These are phyloP conservation scores for Eutrema heterophyllum DNA, from an alignment of 345 rosid species.

Conservation along the genomic window DNA sequence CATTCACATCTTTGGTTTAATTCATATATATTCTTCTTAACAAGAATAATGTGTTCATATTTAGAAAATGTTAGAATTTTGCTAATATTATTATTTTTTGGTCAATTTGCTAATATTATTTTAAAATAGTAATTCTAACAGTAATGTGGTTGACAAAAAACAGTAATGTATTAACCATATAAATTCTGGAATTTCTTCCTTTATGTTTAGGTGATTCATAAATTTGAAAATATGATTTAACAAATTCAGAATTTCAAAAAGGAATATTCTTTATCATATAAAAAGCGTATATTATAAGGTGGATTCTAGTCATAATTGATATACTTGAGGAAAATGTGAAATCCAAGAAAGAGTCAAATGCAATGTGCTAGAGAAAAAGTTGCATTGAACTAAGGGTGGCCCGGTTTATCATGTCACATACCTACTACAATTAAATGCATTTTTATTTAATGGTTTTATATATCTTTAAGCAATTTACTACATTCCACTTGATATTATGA, in stretches of 20 bases:
- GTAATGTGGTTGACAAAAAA: background rate
- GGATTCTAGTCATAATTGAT: constrained; percentile 26
- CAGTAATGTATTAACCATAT: background rate
- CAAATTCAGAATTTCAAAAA: background rate
- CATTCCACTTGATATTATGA: constrained; percentile 23
- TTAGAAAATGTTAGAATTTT: background rate
- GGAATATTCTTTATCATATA: background rate
- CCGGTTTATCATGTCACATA: constrained; percentile 30
- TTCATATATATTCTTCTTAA: background rate
- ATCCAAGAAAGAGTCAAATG: constrained; percentile 37
- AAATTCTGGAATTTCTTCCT: background rate
- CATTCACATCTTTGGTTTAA: background rate
- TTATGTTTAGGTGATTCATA: background rate
- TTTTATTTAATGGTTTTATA: background rate
- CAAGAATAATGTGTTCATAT: background rate
- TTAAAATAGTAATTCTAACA: background rate
- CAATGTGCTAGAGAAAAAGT: constrained; percentile 32
- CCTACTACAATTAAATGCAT: constrained; percentile 30
- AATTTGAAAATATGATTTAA: background rate
- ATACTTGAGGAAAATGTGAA: constrained; percentile 33
- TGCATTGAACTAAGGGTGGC: constrained; percentile 35
- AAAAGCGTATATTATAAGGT: constrained; percentile 10
- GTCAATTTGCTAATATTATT: too few species aligned
- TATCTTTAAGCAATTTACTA: background rate
- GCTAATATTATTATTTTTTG: too few species aligned